These are phyloP conservation scores for Clavariopsis aquatica DNA, from an alignment of 495 filamentous ascomycete species.

Conservation along the genomic window DNA sequence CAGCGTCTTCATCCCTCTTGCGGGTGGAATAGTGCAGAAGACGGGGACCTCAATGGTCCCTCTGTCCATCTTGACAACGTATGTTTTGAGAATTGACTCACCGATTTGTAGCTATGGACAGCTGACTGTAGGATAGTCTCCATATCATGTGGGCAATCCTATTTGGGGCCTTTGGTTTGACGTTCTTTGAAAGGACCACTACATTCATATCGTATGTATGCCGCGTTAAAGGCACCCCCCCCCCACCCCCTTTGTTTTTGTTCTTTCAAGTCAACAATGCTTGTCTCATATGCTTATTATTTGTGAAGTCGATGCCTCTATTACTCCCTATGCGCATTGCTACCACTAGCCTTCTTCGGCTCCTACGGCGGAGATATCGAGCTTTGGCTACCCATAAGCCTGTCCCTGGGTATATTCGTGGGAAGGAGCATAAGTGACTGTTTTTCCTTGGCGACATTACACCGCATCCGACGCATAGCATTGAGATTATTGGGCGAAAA, in stretches of 20 bases:
- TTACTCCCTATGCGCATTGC: neutral
- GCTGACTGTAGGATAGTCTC: neutral
- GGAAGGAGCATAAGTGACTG: neutral
- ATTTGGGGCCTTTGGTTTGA: neutral
- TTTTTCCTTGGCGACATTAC: neutral
- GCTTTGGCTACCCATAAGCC: neutral
- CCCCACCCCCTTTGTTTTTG: no score
- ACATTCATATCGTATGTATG: neutral
- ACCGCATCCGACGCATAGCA: neutral
- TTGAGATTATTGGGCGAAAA: neutral
- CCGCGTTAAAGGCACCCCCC: neutral
- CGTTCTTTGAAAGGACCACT: neutral
- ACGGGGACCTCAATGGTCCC: neutral
- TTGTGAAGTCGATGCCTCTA: neutral
- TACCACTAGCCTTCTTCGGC: neutral
- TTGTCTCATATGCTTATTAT: neutral
- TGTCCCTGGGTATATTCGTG: neutral
- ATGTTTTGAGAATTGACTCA: neutral
- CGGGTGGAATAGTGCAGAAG: neutral
- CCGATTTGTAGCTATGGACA: neutral
- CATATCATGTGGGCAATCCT: neutral
- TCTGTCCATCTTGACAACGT: neutral
- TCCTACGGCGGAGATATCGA: neutral
- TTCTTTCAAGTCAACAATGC: neutral
- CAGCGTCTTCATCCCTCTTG: neutral